Evolutionary conservation across 331 rosid species (phyloP).

Genomic region (Phaseolus coccineus): DNA sequence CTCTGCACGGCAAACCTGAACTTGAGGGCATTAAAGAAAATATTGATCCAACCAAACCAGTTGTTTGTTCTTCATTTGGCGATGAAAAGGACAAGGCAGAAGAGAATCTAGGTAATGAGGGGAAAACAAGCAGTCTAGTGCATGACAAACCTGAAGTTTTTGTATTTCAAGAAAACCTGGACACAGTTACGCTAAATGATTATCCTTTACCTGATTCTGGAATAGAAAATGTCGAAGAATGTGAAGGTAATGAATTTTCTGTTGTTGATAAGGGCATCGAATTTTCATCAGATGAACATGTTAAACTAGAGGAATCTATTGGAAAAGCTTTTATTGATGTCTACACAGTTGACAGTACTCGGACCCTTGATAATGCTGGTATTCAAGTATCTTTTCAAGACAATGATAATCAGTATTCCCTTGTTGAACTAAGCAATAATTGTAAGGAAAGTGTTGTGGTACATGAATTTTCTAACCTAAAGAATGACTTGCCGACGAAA

Average conservation of each 20-base stretch:
- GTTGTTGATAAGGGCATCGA: conserved; percentile 63
- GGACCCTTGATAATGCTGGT: conserved; percentile 43
- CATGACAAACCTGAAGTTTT: conserved; percentile 45
- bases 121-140: conserved; percentile 8
- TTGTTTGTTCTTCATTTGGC: conserved; percentile 38
- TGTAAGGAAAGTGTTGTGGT: conserved; percentile 42
- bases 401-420: conserved; percentile 36
- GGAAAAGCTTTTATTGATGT: conserved; percentile 51
- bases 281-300: conserved; percentile 51
- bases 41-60: conserved; percentile 46
- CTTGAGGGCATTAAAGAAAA: conserved; percentile 50
- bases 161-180: conserved; percentile 49
- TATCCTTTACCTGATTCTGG: conserved; percentile 44
- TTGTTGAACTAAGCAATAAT: conserved; percentile 45
- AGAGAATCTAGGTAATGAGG: conserved; percentile 49
- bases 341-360: conserved; percentile 37
- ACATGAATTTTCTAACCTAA: conserved; percentile 44
- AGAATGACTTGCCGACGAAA: conserved; percentile 52
- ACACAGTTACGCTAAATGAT: conserved; percentile 43
- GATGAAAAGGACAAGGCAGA: conserved; percentile 47
- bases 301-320: conserved; percentile 47
- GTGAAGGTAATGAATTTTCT: conserved; percentile 57
- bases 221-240: conserved; percentile 49
- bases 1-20: conserved; percentile 43
- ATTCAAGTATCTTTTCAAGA: conserved; percentile 48